Base-by-base conservation (phyloP, 257 asterid species). In the Rauvolfia tetraphylla region DNA sequence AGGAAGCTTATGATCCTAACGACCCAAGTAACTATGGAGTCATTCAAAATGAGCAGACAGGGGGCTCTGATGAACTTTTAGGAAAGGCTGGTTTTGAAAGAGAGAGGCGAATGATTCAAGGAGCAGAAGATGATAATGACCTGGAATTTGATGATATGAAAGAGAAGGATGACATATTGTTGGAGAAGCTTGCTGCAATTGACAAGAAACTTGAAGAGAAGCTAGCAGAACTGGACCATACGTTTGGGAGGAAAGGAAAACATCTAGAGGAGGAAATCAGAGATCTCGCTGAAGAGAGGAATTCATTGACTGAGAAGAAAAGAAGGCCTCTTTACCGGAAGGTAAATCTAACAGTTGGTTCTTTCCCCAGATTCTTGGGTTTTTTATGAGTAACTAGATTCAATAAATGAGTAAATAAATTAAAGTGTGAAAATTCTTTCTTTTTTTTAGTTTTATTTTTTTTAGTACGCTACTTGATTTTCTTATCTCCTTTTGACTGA, bases 211-310 rank as follows among this genome's bases (percentile, higher is more conserved):
- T 92, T 56, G 98, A 92, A 84, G 79, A 87, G 87, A 95, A 90
- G 76, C 84, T 95, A 76, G 93, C 90, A 15, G 89, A 83, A 54
- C 85, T 95, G 91, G 98, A 92, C 74, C 92, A 91, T 79, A 95
- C 96, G 7, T 92, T 92, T 76, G 99, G 99, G 54, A 91, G 83
- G 89, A 92, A 82, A 83, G 99, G 97, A 48, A 95, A 89, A 87
- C 80, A 84, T 51, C 74, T 92, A 27, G 98, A 92, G 87, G 98
- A 95, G 87, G 98, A 95, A 82, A 95, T 95, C 75, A 87, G 90
- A 86, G 93, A 91, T 84, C 98, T 95, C 76, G 99, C 97, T 29
- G 98, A 95, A 82, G 99, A 95, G 85, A 90, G 99, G 83, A 95
- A 95, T 87, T 73, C 91, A 29, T 81, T 93, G 84, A 93, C 95